Conservation (phyloP, 2,329 filamentous ascomycete species). For the Aspergillus alliaceus region DNA sequence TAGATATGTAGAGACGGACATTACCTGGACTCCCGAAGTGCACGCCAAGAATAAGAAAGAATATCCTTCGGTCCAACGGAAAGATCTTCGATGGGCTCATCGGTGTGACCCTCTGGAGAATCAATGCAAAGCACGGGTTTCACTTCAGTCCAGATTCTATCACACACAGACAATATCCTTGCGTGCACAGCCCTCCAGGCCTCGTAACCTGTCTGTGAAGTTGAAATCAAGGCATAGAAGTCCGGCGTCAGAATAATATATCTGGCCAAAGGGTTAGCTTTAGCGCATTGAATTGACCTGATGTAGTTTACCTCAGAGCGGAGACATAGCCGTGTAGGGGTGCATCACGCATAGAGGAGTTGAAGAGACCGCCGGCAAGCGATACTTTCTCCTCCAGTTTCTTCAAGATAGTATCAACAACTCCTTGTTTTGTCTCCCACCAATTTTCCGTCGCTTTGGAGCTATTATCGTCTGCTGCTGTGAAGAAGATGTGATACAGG, state of each 20-base stretch:
- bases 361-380: conserved; percentile 65
- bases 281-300: background rate
- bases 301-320: conserved; percentile 55
- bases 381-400: conserved; percentile 65
- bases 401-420: conserved; percentile 60
- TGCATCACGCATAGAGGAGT: conserved; percentile 63
- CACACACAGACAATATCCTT: conserved; percentile 61
- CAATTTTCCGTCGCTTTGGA: conserved; percentile 18
- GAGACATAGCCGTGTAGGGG: conserved; percentile 72
- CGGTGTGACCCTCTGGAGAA: conserved; percentile 80
- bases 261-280: conserved; percentile 24
- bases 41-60: conserved; percentile 91
- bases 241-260: conserved; percentile 51
- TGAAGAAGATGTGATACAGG: conserved; percentile 68
- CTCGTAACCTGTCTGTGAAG: conserved; percentile 10
- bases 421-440: conserved; percentile 41
- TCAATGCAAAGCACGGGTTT: conserved; percentile 82
- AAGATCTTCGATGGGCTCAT: conserved; percentile 64
- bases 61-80: conserved; percentile 79
- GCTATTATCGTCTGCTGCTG: conserved; percentile 49
- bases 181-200: conserved; percentile 35
- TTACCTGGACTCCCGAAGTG: conserved; percentile 90
- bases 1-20: conserved; percentile 11
- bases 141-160: conserved; percentile 74
- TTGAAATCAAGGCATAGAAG: conserved; percentile 37